A percentile compares a stretch with the other conserved stretches of the same genome.
Conservation (phyloP, 192 early-diverging fungal species). For the Coemansia javaensis region DNA sequence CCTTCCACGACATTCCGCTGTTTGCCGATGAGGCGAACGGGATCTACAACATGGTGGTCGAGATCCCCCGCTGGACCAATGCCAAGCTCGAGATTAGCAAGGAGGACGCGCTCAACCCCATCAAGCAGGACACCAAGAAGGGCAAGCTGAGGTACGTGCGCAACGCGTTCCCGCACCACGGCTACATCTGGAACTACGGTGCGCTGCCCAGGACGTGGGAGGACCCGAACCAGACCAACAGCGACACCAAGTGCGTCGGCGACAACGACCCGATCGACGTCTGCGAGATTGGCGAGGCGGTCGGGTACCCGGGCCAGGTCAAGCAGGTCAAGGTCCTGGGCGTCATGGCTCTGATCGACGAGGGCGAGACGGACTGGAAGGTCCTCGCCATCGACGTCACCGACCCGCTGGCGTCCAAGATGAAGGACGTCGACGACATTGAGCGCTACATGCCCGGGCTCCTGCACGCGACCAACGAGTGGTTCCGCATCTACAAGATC, state of each 20-base stretch:
- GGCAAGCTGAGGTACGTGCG: slow-evolving; percentile 97
- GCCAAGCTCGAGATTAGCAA: slow-evolving; percentile 99
- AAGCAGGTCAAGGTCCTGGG: slow-evolving; percentile 99
- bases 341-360: slow-evolving; percentile 97
- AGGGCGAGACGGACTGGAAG: slow-evolving; percentile 99
- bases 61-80: slow-evolving; percentile 98
- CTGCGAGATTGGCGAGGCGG: slow-evolving; percentile 94
- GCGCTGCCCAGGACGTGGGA: slow-evolving; percentile 99
- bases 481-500: slow-evolving; percentile 99
- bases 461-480: slow-evolving; percentile 95
- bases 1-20: slow-evolving; percentile 98
- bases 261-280: slow-evolving; percentile 99
- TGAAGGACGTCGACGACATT: slow-evolving; percentile 99
- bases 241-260: slow-evolving; percentile 93
- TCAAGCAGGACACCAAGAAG: slow-evolving; percentile 99
- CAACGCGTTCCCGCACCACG: slow-evolving; percentile 99
- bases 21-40: slow-evolving; percentile 88
- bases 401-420: slow-evolving; percentile 93
- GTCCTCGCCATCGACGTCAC: slow-evolving; percentile 96
- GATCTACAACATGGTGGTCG: slow-evolving; percentile 97
- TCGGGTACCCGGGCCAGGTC: slow-evolving; percentile 89
- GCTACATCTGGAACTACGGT: slow-evolving; percentile 99
- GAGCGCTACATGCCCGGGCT: slow-evolving; percentile 95
- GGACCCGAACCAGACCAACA: slow-evolving; percentile 83
- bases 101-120: slow-evolving; percentile 95